phyloP scores from a whole-genome alignment of 1,284 basidiomycete species.

The Ceratobasidium papillatum region DNA sequence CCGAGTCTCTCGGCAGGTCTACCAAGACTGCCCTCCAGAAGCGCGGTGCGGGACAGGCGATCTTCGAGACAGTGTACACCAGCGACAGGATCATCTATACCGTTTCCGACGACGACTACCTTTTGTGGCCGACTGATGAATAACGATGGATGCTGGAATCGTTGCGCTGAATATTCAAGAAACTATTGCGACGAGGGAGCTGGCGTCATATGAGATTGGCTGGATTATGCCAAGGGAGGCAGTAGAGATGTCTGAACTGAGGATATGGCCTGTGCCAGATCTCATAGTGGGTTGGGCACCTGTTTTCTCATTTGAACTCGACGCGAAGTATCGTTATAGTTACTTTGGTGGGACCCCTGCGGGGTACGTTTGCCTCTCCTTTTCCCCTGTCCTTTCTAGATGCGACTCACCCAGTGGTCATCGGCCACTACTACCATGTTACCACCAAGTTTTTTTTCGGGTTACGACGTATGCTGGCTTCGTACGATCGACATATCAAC shows the following conservation, averaged over 20 bases:
- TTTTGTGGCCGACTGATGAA: slow-evolving; percentile 28
- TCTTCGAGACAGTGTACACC: slow-evolving; percentile 45
- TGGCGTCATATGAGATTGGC: slow-evolving; percentile 39
- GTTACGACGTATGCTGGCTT: slow-evolving; percentile 34
- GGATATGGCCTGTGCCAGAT: slow-evolving; percentile 40
- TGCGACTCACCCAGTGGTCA: background rate
- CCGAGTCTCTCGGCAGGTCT: slow-evolving; percentile 25
- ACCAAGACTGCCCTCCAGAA: slow-evolving; percentile 38
- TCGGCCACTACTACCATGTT: slow-evolving; percentile 43
- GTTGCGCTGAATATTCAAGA: slow-evolving; percentile 38
- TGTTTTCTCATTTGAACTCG: background rate
- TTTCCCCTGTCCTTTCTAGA: background rate
- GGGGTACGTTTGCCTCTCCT: slow-evolving; percentile 4
- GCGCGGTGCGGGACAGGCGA: slow-evolving; percentile 43
- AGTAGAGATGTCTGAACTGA: slow-evolving; percentile 31
- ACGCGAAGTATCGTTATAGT: background rate
- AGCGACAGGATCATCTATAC: slow-evolving; percentile 40
- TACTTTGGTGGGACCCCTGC: slow-evolving; percentile 40
- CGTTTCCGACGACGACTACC: slow-evolving; percentile 30
- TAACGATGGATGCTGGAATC: slow-evolving; percentile 42
- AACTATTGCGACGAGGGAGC: slow-evolving; percentile 40
- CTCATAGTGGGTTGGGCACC: slow-evolving; percentile 31
- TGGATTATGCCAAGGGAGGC: slow-evolving; percentile 40
- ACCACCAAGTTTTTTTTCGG: slow-evolving; percentile 40
- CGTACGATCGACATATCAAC: slow-evolving; percentile 35